Percentiles rank a stretch among this genome's conserved stretches.
Conservation (phyloP, 2,329 filamentous ascomycete genomes). For the Alternaria infectoria region DNA sequence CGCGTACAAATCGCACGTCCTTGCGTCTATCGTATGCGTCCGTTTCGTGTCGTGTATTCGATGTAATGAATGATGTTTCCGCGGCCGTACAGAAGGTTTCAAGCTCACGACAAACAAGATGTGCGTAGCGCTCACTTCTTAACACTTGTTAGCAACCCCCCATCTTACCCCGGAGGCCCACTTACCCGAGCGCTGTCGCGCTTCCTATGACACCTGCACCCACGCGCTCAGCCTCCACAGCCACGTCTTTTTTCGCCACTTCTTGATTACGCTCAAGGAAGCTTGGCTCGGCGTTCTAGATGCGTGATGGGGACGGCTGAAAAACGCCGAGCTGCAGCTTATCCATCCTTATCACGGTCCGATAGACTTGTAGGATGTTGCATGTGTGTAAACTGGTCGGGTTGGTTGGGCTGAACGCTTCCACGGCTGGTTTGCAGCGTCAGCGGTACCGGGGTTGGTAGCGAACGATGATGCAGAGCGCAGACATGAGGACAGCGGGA, state of each 20-base stretch:
- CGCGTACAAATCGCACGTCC: not conserved
- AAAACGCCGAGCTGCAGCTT: not conserved
- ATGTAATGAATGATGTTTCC: not conserved
- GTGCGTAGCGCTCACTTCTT: not conserved
- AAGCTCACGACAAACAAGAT: not conserved
- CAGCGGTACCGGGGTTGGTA: not conserved
- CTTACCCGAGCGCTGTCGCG: slow-evolving; percentile 6
- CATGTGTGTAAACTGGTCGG: not conserved
- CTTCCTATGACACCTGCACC: slow-evolving; percentile 11
- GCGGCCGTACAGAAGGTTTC: not conserved
- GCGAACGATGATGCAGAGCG: not conserved
- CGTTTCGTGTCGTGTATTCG: not conserved
- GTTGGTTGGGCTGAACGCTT: not conserved
- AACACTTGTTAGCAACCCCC: not conserved
- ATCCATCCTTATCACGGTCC: not conserved
- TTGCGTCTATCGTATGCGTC: not conserved
- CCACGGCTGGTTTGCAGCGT: not conserved
- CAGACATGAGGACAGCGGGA: not conserved
- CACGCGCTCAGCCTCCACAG: slow-evolving; percentile 22
- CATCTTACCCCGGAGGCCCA: not conserved
- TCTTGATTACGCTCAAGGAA: not conserved
- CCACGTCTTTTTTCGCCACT: slow-evolving; percentile 9
- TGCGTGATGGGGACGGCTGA: not conserved
- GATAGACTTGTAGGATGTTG: not conserved
- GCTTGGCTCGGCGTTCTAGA: not conserved